A percentile compares a stretch with the other conserved stretches of the same genome.
These are phyloP conservation scores for Claviceps sp. DNA, from an alignment of 2,329 filamentous ascomycete genomes.

Conservation along the genomic window DNA sequence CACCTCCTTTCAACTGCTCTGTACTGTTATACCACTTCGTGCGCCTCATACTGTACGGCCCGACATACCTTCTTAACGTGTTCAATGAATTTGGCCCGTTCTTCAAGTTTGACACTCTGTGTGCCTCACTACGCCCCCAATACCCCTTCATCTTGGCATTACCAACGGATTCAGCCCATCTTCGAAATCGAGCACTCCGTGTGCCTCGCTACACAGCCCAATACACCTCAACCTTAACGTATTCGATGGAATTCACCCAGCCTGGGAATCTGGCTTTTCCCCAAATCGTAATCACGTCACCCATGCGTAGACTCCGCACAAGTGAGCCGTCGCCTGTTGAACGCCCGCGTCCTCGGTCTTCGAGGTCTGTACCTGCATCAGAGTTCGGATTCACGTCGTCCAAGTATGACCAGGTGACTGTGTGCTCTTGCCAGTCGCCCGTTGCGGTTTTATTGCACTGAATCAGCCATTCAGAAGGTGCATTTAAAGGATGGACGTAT, in stretches of 20 bases:
- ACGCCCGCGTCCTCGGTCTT: constrained; percentile 32
- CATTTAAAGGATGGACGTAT: constrained; percentile 25
- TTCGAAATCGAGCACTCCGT: too few relatives aligned
- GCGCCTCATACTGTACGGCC: too few relatives aligned
- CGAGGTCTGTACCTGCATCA: constrained; percentile 23
- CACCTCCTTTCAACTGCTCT: too few relatives aligned
- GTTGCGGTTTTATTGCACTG: constrained; percentile 32
- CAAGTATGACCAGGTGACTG: constrained; percentile 38
- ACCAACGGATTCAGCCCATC: too few relatives aligned
- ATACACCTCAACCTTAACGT: constrained; percentile 41
- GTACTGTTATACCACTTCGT: too few relatives aligned
- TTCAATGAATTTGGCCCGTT: too few relatives aligned
- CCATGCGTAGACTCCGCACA: constrained; percentile 40
- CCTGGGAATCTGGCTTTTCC: constrained; percentile 40
- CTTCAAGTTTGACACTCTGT: too few relatives aligned
- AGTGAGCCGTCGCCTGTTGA: constrained; percentile 40
- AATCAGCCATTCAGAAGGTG: constrained; percentile 26
- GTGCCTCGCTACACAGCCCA: constrained; percentile 32
- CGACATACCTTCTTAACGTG: too few relatives aligned
- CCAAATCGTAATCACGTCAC: constrained; percentile 50
- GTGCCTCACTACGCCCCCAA: too few relatives aligned
- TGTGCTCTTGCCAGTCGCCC: constrained; percentile 24
- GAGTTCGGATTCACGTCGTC: constrained; percentile 34
- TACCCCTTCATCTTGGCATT: too few relatives aligned
- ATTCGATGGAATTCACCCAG: constrained; percentile 40